Percentiles rank a stretch among this genome's conserved stretches.
Conservation (phyloP, 257 asterid species). For the Scutellaria barbata region DNA sequence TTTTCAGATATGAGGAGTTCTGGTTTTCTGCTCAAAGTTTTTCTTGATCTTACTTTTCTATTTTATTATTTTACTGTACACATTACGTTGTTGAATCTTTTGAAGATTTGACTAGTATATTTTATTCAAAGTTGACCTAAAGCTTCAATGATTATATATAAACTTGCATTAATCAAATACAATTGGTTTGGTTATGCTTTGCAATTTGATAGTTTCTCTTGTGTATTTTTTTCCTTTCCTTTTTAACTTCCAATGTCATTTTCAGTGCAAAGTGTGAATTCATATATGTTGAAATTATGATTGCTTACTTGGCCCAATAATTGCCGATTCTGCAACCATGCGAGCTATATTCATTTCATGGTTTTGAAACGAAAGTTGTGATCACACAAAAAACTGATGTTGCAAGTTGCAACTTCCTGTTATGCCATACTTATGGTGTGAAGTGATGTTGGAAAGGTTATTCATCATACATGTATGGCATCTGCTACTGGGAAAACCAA, state of each 20-base stretch:
- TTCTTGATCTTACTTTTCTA: neutral
- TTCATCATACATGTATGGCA: neutral
- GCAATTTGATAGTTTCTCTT: neutral
- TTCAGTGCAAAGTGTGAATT: slow-evolving; percentile 5
- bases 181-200: slow-evolving; percentile 19
- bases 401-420: neutral
- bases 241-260: slow-evolving; percentile 15
- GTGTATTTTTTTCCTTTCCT: neutral
- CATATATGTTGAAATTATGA: neutral
- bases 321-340: neutral
- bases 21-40: neutral
- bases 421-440: neutral
- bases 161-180: neutral
- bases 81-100: neutral
- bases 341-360: neutral
- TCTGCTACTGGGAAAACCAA: neutral
- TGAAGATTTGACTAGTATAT: neutral
- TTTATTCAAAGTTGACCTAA: neutral
- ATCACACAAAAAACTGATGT: neutral
- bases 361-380: neutral
- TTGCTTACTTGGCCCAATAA: neutral
- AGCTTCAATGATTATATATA: neutral
- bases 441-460: neutral
- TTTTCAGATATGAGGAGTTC: neutral
- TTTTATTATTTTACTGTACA: too few relatives aligned